Evolutionary conservation across 2,329 filamentous ascomycete species (phyloP).

Genomic region (Alternaria postmessia): DNA sequence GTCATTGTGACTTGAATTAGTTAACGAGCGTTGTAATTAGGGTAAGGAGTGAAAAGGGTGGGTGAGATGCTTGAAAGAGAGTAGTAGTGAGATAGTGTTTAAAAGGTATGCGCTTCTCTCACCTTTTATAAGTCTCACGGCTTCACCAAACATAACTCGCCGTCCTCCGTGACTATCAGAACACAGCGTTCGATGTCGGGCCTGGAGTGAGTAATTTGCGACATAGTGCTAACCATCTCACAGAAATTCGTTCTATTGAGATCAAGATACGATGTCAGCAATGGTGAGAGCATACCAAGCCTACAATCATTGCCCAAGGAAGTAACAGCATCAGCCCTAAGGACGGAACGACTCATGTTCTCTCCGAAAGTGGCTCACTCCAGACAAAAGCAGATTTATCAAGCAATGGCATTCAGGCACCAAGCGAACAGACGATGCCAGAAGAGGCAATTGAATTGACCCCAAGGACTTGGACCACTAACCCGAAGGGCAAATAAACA

Average conservation of each 20-base stretch:
- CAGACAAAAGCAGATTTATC: background rate
- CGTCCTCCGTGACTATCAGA: background rate
- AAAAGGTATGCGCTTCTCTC: background rate
- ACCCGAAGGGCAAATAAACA: background rate
- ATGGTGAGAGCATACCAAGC: background rate
- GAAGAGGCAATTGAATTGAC: background rate
- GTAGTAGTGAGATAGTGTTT: background rate
- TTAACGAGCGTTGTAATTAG: background rate
- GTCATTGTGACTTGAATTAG: background rate
- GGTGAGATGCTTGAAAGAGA: background rate
- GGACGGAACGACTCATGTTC: background rate
- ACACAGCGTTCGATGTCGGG: background rate
- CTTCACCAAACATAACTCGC: background rate
- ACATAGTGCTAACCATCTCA: background rate
- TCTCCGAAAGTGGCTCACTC: background rate
- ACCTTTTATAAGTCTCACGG: background rate
- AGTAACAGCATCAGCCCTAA: conserved; percentile 1
- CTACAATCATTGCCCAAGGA: background rate
- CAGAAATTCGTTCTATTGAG: background rate
- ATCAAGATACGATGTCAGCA: background rate
- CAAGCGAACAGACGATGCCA: background rate
- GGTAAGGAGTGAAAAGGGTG: background rate
- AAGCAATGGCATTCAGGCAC: background rate
- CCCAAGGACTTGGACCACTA: background rate
- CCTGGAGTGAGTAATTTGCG: background rate